Percentiles rank a stretch among this genome's conserved stretches.
These are phyloP conservation scores for Agaricus sinodeliciosus DNA, from an alignment of 768 basidiomycete genomes.

Conservation along the genomic window DNA sequence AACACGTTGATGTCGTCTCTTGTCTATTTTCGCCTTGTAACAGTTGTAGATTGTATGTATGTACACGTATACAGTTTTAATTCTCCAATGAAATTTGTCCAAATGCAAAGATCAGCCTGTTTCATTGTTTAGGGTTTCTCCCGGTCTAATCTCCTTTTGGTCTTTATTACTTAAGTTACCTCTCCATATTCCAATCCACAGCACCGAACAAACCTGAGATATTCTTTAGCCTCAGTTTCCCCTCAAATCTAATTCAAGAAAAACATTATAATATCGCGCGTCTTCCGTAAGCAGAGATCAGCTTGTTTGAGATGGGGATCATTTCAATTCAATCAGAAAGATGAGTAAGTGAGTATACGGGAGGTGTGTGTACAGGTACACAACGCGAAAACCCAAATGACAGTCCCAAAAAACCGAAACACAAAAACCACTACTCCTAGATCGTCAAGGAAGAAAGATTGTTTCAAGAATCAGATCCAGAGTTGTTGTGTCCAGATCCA, in stretches of 20 bases:
- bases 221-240: too few species aligned
- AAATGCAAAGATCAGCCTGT: too few species aligned
- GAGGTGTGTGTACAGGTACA: not conserved
- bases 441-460: not conserved
- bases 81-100: too few species aligned
- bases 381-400: not conserved
- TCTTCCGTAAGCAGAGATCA: too few species aligned
- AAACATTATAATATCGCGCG: too few species aligned
- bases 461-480: not conserved
- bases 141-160: too few species aligned
- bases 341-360: not conserved
- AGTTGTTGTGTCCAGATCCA: conserved; percentile 22
- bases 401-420: not conserved
- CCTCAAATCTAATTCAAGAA: too few species aligned
- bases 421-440: not conserved
- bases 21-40: not conserved
- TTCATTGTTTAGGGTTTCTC: not conserved
- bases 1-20: conserved; percentile 6
- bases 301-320: too few species aligned
- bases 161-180: too few species aligned
- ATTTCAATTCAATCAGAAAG: too few species aligned
- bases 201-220: too few species aligned
- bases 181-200: too few species aligned
- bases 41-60: not conserved
- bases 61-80: not conserved